Evolutionary conservation across 768 basidiomycete species (phyloP).

Genomic region (Chalciporus pseudorubinellus): DNA sequence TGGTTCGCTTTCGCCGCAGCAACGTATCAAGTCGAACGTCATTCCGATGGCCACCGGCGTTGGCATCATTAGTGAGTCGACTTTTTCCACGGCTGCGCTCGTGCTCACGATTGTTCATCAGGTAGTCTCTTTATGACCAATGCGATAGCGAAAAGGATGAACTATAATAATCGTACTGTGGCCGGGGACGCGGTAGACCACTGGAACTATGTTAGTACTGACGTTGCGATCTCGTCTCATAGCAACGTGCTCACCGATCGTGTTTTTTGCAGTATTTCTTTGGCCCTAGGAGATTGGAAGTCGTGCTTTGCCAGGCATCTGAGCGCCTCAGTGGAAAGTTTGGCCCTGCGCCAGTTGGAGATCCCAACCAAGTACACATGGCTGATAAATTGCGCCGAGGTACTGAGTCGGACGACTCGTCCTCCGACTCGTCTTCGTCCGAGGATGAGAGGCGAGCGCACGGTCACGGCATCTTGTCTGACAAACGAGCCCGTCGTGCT

Average conservation of each 20-base stretch:
- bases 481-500: constrained; percentile 7
- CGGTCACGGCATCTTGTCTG: background rate
- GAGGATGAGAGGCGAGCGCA: constrained; percentile 2
- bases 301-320: constrained; percentile 34
- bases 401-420: background rate
- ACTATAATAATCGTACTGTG: constrained; percentile 36
- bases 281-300: constrained; percentile 43
- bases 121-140: constrained; percentile 18
- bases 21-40: constrained; percentile 34
- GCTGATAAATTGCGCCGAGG: constrained; percentile 16
- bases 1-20: constrained; percentile 33
- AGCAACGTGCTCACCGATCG: background rate
- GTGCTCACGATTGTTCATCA: background rate
- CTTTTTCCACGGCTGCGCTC: too few species aligned
- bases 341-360: constrained; percentile 20
- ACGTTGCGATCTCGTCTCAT: background rate
- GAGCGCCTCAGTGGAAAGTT: constrained; percentile 29
- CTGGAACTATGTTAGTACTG: constrained; percentile 47
- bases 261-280: constrained; percentile 43
- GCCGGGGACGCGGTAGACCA: constrained; percentile 43
- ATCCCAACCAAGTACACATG: constrained; percentile 20
- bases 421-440: background rate
- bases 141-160: constrained; percentile 26
- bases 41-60: constrained; percentile 32
- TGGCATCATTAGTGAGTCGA: constrained; percentile 21